Conservation (phyloP, 2,329 filamentous ascomycete species). For the Cladosporium oxysporum region DNA sequence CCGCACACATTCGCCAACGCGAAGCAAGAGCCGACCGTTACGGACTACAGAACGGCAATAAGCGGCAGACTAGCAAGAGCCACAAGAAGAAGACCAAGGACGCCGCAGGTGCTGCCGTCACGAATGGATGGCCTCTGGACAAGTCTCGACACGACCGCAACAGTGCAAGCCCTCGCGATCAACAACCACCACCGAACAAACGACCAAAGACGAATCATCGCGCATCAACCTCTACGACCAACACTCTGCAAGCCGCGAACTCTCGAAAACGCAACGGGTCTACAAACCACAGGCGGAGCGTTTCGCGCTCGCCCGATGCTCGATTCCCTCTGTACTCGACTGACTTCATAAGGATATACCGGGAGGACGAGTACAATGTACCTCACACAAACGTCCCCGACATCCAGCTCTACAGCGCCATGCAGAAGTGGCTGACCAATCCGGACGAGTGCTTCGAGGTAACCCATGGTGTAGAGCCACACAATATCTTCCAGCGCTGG, state of each 20-base stretch:
- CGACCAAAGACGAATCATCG: constrained; percentile 82
- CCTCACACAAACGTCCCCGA: constrained; percentile 32
- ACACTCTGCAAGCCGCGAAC: constrained; percentile 57
- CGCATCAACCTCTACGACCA: constrained; percentile 71
- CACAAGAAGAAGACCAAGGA: constrained; percentile 89
- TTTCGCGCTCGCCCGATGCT: constrained; percentile 67
- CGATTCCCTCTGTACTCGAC: constrained; percentile 40
- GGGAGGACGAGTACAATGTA: constrained; percentile 47
- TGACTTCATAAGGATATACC: constrained; percentile 68
- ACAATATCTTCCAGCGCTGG: constrained; percentile 56
- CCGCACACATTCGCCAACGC: constrained; percentile 59
- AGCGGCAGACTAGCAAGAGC: constrained; percentile 74
- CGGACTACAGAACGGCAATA: constrained; percentile 66
- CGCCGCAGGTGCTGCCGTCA: constrained; percentile 51
- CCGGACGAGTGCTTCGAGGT: constrained; percentile 52
- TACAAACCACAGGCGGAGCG: constrained; percentile 67
- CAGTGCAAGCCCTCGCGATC: constrained; percentile 54
- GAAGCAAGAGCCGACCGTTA: constrained; percentile 31
- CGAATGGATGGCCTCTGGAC: constrained; percentile 65
- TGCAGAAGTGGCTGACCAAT: constrained; percentile 78
- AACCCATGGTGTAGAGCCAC: constrained; percentile 13
- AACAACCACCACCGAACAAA: constrained; percentile 64
- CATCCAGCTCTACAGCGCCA: constrained; percentile 70
- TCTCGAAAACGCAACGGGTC: constrained; percentile 63
- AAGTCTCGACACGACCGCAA: constrained; percentile 58